Evolutionary conservation across 305 asterid genomes (phyloP).

Genomic region (Fraxinus baroniana): DNA sequence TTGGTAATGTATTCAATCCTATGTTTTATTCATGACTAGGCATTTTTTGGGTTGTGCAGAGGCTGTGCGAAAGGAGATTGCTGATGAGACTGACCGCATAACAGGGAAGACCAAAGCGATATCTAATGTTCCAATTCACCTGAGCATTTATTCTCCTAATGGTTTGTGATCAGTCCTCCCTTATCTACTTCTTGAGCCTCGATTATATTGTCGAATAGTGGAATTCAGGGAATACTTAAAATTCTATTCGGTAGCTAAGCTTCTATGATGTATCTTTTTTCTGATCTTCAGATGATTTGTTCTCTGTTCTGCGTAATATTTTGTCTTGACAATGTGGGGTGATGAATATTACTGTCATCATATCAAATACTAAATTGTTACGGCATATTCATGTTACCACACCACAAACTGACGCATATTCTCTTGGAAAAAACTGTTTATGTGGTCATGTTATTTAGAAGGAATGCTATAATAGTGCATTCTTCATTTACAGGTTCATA

Average conservation of each 20-base stretch:
- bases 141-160: conserved; percentile 92
- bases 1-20: conserved; percentile 23
- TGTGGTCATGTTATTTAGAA: background rate
- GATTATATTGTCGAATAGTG: background rate
- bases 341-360: conserved; percentile 2
- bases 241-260: background rate
- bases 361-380: conserved; percentile 11
- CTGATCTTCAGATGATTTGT: background rate
- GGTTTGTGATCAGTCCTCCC: conserved; percentile 51
- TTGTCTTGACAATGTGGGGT: conserved; percentile 9
- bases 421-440: conserved; percentile 9
- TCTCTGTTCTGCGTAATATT: conserved; percentile 6
- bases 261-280: background rate
- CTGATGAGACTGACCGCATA: conserved; percentile 95
- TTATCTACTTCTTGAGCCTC: conserved; percentile 14
- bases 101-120: conserved; percentile 85
- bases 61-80: conserved; percentile 84
- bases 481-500: conserved; percentile 8
- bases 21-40: conserved; percentile 30
- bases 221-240: conserved; percentile 14
- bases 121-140: conserved; percentile 88
- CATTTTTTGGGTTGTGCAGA: conserved; percentile 57
- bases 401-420: conserved; percentile 5
- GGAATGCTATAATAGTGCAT: conserved; percentile 4
- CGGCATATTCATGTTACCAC: background rate